phyloP scores from a whole-genome alignment of 2,329 filamentous ascomycete genomes.

The Ceratocystis huliohia region DNA sequence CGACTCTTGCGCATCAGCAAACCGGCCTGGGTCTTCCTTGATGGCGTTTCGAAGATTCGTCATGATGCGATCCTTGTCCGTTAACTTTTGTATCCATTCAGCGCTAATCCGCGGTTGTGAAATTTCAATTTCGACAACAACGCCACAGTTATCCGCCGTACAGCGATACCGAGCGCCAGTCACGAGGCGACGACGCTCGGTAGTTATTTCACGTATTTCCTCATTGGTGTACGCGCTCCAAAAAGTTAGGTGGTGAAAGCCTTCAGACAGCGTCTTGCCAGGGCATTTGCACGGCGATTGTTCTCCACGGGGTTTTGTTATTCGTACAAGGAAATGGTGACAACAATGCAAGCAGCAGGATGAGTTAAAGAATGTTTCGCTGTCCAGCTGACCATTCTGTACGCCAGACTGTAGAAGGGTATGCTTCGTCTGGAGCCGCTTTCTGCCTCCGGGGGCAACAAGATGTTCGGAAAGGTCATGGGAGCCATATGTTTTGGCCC shows the following conservation, averaged over 20 bases:
- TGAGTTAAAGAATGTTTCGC: conserved; percentile 12
- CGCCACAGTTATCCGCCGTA: conserved; percentile 17
- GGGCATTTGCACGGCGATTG: conserved; percentile 20
- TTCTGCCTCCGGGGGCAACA: conserved; percentile 15
- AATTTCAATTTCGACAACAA: conserved; percentile 32
- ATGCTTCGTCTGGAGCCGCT: conserved; percentile 19
- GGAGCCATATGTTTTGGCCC: conserved; percentile 12
- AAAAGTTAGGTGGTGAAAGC: conserved; percentile 20
- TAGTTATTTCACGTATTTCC: conserved; percentile 10
- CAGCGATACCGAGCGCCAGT: conserved; percentile 21
- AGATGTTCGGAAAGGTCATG: conserved; percentile 12
- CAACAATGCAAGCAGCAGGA: conserved; percentile 20
- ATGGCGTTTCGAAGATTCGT: conserved; percentile 31
- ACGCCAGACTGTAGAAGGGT: conserved; percentile 17
- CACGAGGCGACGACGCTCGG: conserved; percentile 18
- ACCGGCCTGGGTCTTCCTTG: conserved; percentile 37
- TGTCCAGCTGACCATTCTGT: conserved; percentile 16
- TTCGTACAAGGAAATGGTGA: conserved; percentile 18
- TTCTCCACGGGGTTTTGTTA: conserved; percentile 13
- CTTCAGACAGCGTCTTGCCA: conserved; percentile 13
- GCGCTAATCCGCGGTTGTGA: conserved; percentile 36
- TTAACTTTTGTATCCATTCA: conserved; percentile 34
- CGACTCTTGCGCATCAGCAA: conserved; percentile 32
- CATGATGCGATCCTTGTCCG: conserved; percentile 35
- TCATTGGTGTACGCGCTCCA: conserved; percentile 14